A percentile compares a stretch with the other conserved stretches of the same genome.
Evolutionary conservation across 345 rosid genomes (phyloP).

Genomic region (Hevea brasiliensis): DNA sequence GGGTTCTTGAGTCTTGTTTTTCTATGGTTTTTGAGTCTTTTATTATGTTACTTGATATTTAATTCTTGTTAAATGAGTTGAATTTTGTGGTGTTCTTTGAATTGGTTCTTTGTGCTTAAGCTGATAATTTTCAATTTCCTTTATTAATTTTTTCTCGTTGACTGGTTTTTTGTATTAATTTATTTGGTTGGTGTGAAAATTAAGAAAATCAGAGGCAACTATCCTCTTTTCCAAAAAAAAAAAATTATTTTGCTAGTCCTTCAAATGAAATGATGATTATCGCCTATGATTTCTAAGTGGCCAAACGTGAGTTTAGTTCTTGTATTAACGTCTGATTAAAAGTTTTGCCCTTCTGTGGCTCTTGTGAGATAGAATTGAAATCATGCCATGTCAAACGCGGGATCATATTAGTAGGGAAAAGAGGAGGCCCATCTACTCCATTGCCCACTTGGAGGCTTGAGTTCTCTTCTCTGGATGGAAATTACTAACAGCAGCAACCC

Average conservation of each 20-base stretch:
- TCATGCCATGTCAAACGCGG: slow-evolving; percentile 39
- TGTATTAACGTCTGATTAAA: not conserved
- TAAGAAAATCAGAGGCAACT: not conserved
- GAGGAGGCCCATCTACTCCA: slow-evolving; percentile 84
- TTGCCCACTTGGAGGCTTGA: slow-evolving; percentile 82
- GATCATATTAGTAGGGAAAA: slow-evolving; percentile 48
- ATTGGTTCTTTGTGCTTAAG: not conserved
- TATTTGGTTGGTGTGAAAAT: not conserved
- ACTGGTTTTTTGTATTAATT: not conserved
- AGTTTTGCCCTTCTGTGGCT: not conserved
- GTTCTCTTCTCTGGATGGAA: slow-evolving; percentile 37
- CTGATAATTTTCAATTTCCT: not conserved
- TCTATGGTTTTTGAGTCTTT: slow-evolving; percentile 17
- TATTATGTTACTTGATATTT: not conserved
- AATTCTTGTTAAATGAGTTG: not conserved
- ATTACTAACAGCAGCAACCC: slow-evolving; percentile 15
- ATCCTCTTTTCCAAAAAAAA: not conserved
- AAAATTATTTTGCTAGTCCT: not conserved
- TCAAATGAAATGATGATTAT: not conserved
- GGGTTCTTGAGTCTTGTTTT: too few species aligned
- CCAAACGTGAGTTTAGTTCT: not conserved
- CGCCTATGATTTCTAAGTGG: not conserved
- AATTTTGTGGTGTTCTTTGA: slow-evolving; percentile 1
- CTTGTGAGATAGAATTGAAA: not conserved
- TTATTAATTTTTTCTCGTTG: not conserved